These are phyloP conservation scores for Diatrype stigma DNA, from an alignment of 2,329 filamentous ascomycete genomes.

Conservation along the genomic window DNA sequence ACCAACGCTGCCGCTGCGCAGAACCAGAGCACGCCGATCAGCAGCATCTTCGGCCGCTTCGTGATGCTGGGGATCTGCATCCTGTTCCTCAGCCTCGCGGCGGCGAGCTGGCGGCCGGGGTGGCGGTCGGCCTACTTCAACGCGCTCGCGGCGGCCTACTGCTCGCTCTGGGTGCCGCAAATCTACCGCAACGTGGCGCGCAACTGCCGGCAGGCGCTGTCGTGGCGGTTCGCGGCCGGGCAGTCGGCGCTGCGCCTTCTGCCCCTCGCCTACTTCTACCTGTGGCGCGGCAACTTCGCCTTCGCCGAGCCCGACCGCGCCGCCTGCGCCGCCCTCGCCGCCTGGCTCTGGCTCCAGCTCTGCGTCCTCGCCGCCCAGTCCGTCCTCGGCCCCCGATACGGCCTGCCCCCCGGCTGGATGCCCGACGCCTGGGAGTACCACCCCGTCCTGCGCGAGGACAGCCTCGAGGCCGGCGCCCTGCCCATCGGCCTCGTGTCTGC, in stretches of 20 bases:
- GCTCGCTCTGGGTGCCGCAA: constrained; percentile 90
- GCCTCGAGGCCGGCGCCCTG: constrained; percentile 71
- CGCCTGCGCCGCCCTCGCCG: constrained; percentile 60
- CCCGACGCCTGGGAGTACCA: constrained; percentile 93
- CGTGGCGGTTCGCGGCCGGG: constrained; percentile 85
- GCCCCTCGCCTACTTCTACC: constrained; percentile 83
- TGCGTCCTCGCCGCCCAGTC: constrained; percentile 76
- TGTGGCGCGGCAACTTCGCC: constrained; percentile 72
- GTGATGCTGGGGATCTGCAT: constrained; percentile 52
- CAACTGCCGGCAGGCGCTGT: constrained; percentile 86
- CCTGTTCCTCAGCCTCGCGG: constrained; percentile 56
- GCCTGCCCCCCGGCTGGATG: constrained; percentile 64
- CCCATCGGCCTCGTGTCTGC: constrained; percentile 66
- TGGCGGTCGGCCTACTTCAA: constrained; percentile 57
- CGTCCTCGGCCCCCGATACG: constrained; percentile 82
- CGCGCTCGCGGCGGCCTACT: constrained; percentile 65
- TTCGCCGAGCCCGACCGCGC: constrained; percentile 67
- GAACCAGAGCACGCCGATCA: constrained; percentile 39
- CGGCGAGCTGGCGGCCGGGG: constrained; percentile 55
- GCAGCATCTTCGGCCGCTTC: constrained; percentile 53
- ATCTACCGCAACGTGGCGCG: constrained; percentile 86
- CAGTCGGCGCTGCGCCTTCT: constrained; percentile 74
- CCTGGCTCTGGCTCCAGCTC: constrained; percentile 86
- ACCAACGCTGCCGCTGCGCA: constrained; percentile 20
- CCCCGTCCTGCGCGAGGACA: constrained; percentile 79